phyloP scores from a whole-genome alignment of 768 basidiomycete species.

The Suillus paluster region DNA sequence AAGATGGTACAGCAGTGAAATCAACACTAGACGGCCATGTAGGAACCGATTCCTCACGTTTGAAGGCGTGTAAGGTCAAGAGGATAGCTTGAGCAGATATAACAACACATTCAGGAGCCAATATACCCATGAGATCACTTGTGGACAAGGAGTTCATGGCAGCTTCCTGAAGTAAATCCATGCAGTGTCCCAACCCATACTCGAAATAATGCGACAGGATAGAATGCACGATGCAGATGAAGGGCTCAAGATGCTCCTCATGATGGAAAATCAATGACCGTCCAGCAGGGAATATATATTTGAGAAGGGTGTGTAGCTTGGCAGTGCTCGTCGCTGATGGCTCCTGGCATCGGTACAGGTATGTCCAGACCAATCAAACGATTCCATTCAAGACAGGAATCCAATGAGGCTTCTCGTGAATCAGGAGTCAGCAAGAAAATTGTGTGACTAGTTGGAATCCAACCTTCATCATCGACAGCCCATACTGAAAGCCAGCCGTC shows the following conservation, averaged over 20 bases:
- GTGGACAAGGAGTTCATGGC: slow-evolving; percentile 44
- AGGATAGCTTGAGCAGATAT: slow-evolving; percentile 81
- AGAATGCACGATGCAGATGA: slow-evolving; percentile 82
- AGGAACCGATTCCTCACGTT: slow-evolving; percentile 71
- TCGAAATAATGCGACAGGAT: slow-evolving; percentile 84
- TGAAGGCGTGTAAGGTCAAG: slow-evolving; percentile 69
- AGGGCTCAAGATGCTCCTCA: slow-evolving; percentile 79
- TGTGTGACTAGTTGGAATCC: slow-evolving; percentile 2
- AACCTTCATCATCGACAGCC: slow-evolving; percentile 83
- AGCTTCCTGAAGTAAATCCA: slow-evolving; percentile 81
- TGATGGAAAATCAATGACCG: slow-evolving; percentile 61
- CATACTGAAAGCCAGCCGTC: slow-evolving; percentile 71
- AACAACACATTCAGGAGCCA: slow-evolving; percentile 73
- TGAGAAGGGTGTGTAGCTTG: slow-evolving; percentile 75
- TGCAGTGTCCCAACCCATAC: slow-evolving; percentile 78
- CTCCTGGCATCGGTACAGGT: slow-evolving; percentile 93
- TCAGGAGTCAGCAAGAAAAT: slow-evolving; percentile 10
- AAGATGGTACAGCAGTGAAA: slow-evolving; percentile 56
- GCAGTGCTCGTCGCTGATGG: slow-evolving; percentile 77
- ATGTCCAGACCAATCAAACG: slow-evolving; percentile 88
- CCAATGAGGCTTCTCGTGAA: slow-evolving; percentile 79
- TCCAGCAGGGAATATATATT: slow-evolving; percentile 78
- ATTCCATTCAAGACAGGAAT: slow-evolving; percentile 79
- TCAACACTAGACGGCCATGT: slow-evolving; percentile 80
- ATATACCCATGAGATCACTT: slow-evolving; percentile 42